These are phyloP conservation scores for Cutaneotrichosporon sp. DNA, from an alignment of 1,284 basidiomycete species.

Conservation along the genomic window DNA sequence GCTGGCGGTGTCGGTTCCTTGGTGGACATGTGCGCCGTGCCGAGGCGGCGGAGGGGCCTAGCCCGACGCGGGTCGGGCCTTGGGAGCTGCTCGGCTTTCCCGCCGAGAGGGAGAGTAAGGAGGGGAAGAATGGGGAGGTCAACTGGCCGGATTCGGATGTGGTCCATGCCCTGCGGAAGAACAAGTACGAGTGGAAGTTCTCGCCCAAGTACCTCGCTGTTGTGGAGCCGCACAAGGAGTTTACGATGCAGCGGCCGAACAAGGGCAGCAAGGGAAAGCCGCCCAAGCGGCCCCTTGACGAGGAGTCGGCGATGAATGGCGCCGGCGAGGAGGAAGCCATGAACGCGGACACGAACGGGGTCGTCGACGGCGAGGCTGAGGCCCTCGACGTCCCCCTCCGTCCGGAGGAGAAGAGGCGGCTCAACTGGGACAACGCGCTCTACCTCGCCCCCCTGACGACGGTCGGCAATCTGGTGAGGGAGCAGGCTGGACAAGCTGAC, in stretches of 20 bases:
- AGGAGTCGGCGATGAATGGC: slow-evolving; percentile 32
- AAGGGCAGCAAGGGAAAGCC: slow-evolving; percentile 13
- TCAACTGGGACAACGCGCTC: slow-evolving; percentile 81
- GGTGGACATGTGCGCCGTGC: slow-evolving; percentile 60
- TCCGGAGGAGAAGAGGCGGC: slow-evolving; percentile 75
- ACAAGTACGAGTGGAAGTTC: slow-evolving; percentile 64
- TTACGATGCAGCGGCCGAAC: slow-evolving; percentile 23
- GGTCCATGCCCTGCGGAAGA: slow-evolving; percentile 59
- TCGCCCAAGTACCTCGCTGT: slow-evolving; percentile 64
- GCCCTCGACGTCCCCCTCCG: slow-evolving; percentile 54
- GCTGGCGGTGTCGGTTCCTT: slow-evolving; percentile 86
- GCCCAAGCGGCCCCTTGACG: slow-evolving; percentile 23
- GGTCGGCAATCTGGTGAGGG: slow-evolving; percentile 79
- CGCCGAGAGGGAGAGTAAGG: slow-evolving; percentile 55
- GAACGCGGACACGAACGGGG: slow-evolving; percentile 32
- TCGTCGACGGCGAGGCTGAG: slow-evolving; percentile 34
- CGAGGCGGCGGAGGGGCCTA: slow-evolving; percentile 4
- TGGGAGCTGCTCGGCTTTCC: slow-evolving; percentile 52
- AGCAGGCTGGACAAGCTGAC: not conserved
- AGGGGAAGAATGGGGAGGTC: slow-evolving; percentile 69
- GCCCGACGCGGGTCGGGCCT: slow-evolving; percentile 23
- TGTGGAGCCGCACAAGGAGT: slow-evolving; percentile 51
- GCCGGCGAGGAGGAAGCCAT: slow-evolving; percentile 23
- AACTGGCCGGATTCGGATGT: slow-evolving; percentile 63
- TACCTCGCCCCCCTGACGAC: slow-evolving; percentile 95